Evolutionary conservation across 371 early-diverging fungal genomes (phyloP), one percentile per base, ranked within the genome.

Genomic region (Rhizomucor miehei): DNA sequence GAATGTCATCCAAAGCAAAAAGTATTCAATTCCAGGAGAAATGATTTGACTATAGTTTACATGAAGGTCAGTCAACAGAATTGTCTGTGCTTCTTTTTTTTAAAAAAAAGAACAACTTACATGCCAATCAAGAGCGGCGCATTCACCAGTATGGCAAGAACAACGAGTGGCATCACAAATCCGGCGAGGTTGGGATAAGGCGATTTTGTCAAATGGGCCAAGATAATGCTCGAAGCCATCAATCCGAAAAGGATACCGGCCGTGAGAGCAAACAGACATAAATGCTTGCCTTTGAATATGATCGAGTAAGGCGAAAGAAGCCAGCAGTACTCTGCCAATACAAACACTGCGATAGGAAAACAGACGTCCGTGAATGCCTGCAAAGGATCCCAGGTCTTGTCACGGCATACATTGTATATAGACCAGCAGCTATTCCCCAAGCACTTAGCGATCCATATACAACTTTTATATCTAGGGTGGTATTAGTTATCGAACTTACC

Each of bases 161-260:
- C n/a, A n/a, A 82, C 63, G 21, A 90, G 59, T 16, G 92, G 91
- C 2, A 83, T 56, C 48, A 87, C 66, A 56, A 91, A 71, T 29
- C 79, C 73, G 9, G 87, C 85, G 67, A 84, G 89, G 57, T 76
- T 79, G 24, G 94, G 95, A 68, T 85, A 95, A 17, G 77, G 75
- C 54, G 79, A 80, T 68, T 87, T 87, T 20, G 92, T 94, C 34
- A 95, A 80, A 59, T 94, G 93, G 21, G 92, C 90, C 58, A 93
- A 61, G 48, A 94, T 93, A 60, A 95, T 94, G 65, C 88, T 87
- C 61, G 93, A 91, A 44, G 91, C 90, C 67, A 94, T 89, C 46
- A 92, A 81, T 10, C 93, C 94, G 80, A 94, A 93, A 5, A 86
- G 82, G 41, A 89, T 72, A 13, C 93, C 92, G 16, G 76, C 75